Conservation (phyloP, 164 flowering plant genomes). For the Sedum album region DNA sequence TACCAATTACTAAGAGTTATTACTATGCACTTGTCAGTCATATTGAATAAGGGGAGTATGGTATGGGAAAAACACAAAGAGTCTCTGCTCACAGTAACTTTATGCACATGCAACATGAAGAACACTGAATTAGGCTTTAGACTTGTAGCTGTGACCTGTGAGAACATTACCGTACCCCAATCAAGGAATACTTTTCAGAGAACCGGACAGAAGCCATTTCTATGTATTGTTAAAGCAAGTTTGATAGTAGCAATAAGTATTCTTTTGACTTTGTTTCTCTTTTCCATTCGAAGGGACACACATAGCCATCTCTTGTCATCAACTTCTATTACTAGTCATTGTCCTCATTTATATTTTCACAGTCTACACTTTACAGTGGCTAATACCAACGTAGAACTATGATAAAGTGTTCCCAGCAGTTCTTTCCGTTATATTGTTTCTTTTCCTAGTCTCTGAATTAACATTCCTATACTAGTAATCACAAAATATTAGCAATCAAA, state of each 20-base stretch:
- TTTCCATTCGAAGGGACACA: slow-evolving; percentile 5
- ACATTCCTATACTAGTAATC: too few relatives aligned
- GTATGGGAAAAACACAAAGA: neutral
- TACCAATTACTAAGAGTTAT: neutral
- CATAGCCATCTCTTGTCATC: neutral
- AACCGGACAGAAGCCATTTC: neutral
- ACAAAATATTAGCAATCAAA: too few relatives aligned
- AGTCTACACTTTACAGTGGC: neutral
- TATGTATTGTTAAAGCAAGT: neutral
- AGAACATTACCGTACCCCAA: neutral
- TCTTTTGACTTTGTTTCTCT: neutral
- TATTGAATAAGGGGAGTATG: neutral
- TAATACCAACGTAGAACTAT: neutral
- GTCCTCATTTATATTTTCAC: neutral
- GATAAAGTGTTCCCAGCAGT: neutral
- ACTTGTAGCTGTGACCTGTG: neutral
- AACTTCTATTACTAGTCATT: neutral
- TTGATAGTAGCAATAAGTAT: slow-evolving; percentile 1
- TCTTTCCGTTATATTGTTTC: neutral
- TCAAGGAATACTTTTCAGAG: neutral
- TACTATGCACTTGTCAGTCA: neutral
- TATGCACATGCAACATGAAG: slow-evolving; percentile 3
- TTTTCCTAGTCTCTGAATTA: too few relatives aligned
- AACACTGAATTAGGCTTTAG: slow-evolving; percentile 8
- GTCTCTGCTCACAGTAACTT: neutral